These are phyloP conservation scores for Phyllostachys edulis DNA, from an alignment of 176 grass and related monocot genomes.

Conservation along the genomic window DNA sequence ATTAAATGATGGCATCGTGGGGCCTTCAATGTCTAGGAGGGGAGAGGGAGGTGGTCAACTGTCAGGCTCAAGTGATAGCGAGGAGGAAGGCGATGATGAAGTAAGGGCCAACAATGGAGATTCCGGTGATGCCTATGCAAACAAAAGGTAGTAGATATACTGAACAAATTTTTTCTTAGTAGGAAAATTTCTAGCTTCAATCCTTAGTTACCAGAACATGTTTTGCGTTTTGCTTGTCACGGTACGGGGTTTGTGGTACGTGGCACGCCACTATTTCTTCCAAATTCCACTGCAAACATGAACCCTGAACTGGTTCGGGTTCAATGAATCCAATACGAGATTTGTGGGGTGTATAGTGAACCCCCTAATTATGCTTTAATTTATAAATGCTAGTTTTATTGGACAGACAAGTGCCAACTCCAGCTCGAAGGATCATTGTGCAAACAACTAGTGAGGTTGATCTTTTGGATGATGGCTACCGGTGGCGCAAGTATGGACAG, in stretches of 20 bases:
- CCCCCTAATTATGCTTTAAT: neutral
- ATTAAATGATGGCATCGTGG: slow-evolving; percentile 39
- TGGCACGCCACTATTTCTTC: neutral
- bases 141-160: slow-evolving; percentile 62
- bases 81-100: slow-evolving; percentile 55
- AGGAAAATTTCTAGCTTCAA: neutral
- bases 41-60: slow-evolving; percentile 46
- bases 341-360: neutral
- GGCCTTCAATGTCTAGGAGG: slow-evolving; percentile 36
- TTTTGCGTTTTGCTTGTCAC: neutral
- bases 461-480: slow-evolving; percentile 96
- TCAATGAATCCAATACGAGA: neutral
- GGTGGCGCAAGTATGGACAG: slow-evolving; percentile 93
- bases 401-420: slow-evolving; percentile 41
- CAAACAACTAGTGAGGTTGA: slow-evolving; percentile 93
- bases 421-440: slow-evolving; percentile 86
- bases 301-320: neutral
- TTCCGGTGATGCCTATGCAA: slow-evolving; percentile 40
- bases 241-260: neutral
- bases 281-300: neutral
- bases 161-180: neutral
- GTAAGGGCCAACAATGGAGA: slow-evolving; percentile 10
- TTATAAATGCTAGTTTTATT: slow-evolving; percentile 38
- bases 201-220: neutral
- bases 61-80: slow-evolving; percentile 65